Base-by-base conservation (phyloP, 768 basidiomycete genomes). In the Suillus subalutaceus region DNA sequence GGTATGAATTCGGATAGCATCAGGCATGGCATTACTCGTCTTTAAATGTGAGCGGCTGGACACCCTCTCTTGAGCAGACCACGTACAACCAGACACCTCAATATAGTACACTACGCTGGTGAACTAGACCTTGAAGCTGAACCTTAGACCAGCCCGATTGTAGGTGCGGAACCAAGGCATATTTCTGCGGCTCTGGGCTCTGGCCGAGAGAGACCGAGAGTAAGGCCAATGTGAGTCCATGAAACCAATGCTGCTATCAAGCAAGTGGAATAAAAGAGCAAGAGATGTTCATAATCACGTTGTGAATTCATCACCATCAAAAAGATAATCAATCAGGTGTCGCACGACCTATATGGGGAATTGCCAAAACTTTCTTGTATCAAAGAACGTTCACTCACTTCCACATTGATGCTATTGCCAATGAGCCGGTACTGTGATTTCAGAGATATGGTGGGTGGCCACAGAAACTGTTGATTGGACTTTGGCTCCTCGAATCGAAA, bases 371-470 rank as follows among this genome's bases (percentile, higher is more conserved):
- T 48, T 48, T 2, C 18, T 48, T 30, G 30, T 30, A 16, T 8
- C 50, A 62, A 52, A 2, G n/a, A 12, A 16, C 13, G 3, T 26
- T 20, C 40, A 58, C 73, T 66, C 52, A 93, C 92, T 64, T 80
- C 80, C 8, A 93, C 90, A 74, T 94, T 94, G 9, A 94, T 87
- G 65, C 92, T 93, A 74, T 94, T 94, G 20, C 93, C 93, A 63
- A 94, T 89, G 37, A 93, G 79, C 57, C 86, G 84, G 69, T 94
- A 93, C 72, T 87, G 89, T 12, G 89, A 86, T 75, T 91, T 93
- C 1, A 72, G 83, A 3, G 90, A 87, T 12, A 91, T 76, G 2
- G 73, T 73, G 8, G 74, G 69, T 5, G 92, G 91, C 91, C 92
- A 94, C n/a, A 74, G 64, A 70, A 93, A 90, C 62, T 20, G 10